Conservation (phyloP, 331 rosid species). For the Malus hybrid region DNA sequence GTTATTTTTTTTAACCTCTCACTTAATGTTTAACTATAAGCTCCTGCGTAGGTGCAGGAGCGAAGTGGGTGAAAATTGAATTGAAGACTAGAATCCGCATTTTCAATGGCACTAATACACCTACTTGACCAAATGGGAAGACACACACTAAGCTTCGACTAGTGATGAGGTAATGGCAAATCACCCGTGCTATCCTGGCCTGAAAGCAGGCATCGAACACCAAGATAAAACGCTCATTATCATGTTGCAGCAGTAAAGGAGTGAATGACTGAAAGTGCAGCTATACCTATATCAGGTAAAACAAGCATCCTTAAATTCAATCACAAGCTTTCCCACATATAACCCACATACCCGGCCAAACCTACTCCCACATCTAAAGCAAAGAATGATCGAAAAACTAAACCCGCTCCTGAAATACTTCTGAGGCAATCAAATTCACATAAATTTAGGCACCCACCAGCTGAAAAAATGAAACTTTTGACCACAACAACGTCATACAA, state of each 20-base stretch:
- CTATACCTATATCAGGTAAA: not conserved
- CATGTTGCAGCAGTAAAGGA: not conserved
- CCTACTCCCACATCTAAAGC: not conserved
- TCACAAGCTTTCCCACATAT: not conserved
- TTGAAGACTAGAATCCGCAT: not conserved
- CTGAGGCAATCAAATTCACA: slow-evolving; percentile 1
- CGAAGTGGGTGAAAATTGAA: not conserved
- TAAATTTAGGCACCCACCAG: not conserved
- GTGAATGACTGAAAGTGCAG: not conserved
- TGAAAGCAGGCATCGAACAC: not conserved
- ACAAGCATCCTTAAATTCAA: not conserved
- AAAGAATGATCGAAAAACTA: not conserved
- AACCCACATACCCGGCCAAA: not conserved
- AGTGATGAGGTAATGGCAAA: slow-evolving; percentile 4
- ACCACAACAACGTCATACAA: slow-evolving; percentile 5
- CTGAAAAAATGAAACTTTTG: not conserved
- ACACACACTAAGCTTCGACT: slow-evolving; percentile 2
- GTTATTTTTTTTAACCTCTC: not conserved
- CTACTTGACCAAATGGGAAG: slow-evolving; percentile 4
- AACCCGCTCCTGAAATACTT: slow-evolving; percentile 15
- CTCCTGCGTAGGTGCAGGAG: not conserved
- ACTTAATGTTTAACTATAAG: not conserved
- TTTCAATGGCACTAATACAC: not conserved
- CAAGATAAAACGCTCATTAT: not conserved
- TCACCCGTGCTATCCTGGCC: not conserved